Evolutionary conservation across 192 early-diverging fungal genomes (phyloP), one percentile per base, ranked within the genome.

Genomic region (Coemansia sp.): DNA sequence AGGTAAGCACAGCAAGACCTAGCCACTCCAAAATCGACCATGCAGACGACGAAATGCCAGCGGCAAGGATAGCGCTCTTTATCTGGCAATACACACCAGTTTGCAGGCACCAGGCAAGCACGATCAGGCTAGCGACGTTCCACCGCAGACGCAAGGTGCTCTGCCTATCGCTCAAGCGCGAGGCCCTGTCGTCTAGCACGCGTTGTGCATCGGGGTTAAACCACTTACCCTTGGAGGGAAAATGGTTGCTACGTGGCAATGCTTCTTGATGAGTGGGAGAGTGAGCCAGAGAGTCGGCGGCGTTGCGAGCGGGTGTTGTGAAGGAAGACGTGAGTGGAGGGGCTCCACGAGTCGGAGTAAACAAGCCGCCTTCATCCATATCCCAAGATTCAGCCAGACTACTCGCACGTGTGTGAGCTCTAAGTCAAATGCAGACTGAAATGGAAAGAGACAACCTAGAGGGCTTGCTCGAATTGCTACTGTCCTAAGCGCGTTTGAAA

Each of bases 81-180:
- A 76, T 20, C 50, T 67, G 66, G 36, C 46, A 55, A 31, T 76
- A 82, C 0, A 70, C 26, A 14, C 71, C 79, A 0, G 74, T 82
- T 20, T 82, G 79, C 35, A 65, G 57, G 43, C 63, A 59, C 66
- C 70, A 72, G 18, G 48, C 62, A 21, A 73, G 40, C 18, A 66
- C 73, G 4, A 73, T 9, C 10, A 82, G 43, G 43, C 66, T 73
- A 6, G 68, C 67, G 10, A 82, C 71, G 58, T 82, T 82, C 74
- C 70, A 73, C 40, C 79, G 74, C 56, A 82, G 64, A 21, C 79
- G 74, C 67, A 73, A 60, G 35, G 74, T 68, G 67, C 74, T 76
- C 48, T 76, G 70, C 23, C 67, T 46, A 51, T 68, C 71, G 51
- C 62, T 67, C 34, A 50, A 42, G 7, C 76, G 73, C n/a, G 23